Evolutionary conservation across 129 eudicot species (phyloP), one percentile per base, ranked within the genome.

Genomic region (Flaveria linearis): DNA sequence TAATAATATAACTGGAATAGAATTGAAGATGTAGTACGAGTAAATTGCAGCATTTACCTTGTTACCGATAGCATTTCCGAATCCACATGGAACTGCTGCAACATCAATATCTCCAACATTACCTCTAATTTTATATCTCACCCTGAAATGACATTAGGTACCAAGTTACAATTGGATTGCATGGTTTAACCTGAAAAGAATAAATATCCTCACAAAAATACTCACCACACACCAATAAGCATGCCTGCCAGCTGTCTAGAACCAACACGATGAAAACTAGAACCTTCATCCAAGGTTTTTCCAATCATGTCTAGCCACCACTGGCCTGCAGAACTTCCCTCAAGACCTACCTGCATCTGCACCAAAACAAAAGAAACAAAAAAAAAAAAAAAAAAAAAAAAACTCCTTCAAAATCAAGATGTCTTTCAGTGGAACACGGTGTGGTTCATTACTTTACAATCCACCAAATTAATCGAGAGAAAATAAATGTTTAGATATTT

Each of bases 11-110:
- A 76, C 68, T 47, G 76, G 30, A 71, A 61, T 53, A 5, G 39
- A 13, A 45, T 26, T 63, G 15, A 63, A 63, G 11, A 56, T 53
- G 22, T 47, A 51, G 43, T 39, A 61, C 41, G 11, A 47, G 41
- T 41, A 77, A 83, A 80, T 61, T 57, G 23, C 46, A 8, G 69
- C 18, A 9, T 75, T 73, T 81, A 94, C 99, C 97, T 94, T 94
- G 57, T 94, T 94, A 45, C 99, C 99, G 68, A 94, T 87, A 23
- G 99, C 99, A 75, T 90, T 96, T 23, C 99, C 99, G 49, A 88
- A 86, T 71, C 99, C 99, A 82, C 99, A 94, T 66, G 99, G 97
- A 81, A 94, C 99, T 56, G 99, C 99, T 65, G 96, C 97, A 75
- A 87, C 92, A 72, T 91, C 97, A 83, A 91, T 76, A 86, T 94